A percentile compares a stretch with the other conserved stretches of the same genome.
These are phyloP conservation scores for Colletotrichum musicola DNA, from an alignment of 2,329 filamentous ascomycete genomes.

Conservation along the genomic window DNA sequence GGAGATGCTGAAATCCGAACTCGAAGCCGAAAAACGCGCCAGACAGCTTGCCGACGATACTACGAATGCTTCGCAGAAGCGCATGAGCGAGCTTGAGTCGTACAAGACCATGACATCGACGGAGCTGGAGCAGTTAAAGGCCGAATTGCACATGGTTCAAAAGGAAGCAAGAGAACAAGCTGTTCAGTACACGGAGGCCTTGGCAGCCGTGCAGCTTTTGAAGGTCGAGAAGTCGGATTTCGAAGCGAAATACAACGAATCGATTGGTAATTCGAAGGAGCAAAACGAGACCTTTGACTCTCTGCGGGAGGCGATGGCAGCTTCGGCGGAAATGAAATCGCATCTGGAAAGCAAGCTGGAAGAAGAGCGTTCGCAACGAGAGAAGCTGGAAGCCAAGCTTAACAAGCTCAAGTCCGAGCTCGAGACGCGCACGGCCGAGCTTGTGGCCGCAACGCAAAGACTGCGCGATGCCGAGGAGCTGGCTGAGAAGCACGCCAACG, in stretches of 20 bases:
- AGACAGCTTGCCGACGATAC: constrained; percentile 91
- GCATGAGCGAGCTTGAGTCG: constrained; percentile 85
- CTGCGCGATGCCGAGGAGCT: constrained; percentile 89
- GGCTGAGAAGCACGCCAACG: constrained; percentile 86
- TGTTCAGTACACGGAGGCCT: constrained; percentile 80
- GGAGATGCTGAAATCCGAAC: constrained; percentile 75
- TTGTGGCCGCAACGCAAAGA: constrained; percentile 79
- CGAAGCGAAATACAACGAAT: constrained; percentile 75
- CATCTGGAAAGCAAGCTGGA: constrained; percentile 85
- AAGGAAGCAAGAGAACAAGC: constrained; percentile 84
- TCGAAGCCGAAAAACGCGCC: constrained; percentile 84
- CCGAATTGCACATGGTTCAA: constrained; percentile 85
- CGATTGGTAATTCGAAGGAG: constrained; percentile 74
- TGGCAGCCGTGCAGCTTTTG: constrained; percentile 80
- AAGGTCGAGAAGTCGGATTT: constrained; percentile 88
- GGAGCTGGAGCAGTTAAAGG: constrained; percentile 87
- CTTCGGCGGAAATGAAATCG: constrained; percentile 81
- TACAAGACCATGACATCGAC: constrained; percentile 86
- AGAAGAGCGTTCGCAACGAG: constrained; percentile 83
- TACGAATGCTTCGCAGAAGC: constrained; percentile 82
- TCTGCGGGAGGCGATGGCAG: constrained; percentile 81
- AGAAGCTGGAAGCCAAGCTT: constrained; percentile 82
- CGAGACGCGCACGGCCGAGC: constrained; percentile 81
- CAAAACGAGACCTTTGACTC: constrained; percentile 79
- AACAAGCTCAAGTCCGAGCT: constrained; percentile 84